Evolutionary conservation across 2,329 filamentous ascomycete species (phyloP), one percentile per base, ranked within the genome.

Genomic region (Talaromyces sp.): DNA sequence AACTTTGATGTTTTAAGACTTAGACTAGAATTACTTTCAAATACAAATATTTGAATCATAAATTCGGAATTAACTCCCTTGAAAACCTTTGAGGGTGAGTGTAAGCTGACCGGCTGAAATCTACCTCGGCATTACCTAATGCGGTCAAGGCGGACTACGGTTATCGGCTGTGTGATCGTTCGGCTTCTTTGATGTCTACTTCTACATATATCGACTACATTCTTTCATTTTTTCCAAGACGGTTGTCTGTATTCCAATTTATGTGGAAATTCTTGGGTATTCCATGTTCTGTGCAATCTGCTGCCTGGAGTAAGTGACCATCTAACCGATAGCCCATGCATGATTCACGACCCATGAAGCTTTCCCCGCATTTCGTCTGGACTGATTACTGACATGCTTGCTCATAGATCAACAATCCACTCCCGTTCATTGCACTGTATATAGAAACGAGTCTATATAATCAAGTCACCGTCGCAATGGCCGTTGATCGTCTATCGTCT

Each of bases 401-500:
- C 18, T 21, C 5, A 50, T 50, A 54, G 48, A 18, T n/a, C n/a
- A n/a, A n/a, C n/a, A n/a, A n/a, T n/a, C 28, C 28, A 28, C 31
- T 14, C 28, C 48, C 48, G 14, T 54, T 21, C 9, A 5, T 33
- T 33, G 31, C n/a, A 18, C 31, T 54, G n/a, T 23, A 37, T 37
- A 54, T 48, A 25, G n/a, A 14, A 5, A 1, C 21, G 44, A 28
- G 2, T 48, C 18, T 35, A 21, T 35, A 54, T 35, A 9, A 42
- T 14, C n/a, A 54, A 2, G 25, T 48, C 52, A 62, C 69, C 70
- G 25, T 48, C 52, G 60, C 69, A 70, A 95, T 93, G 91, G 89
- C 91, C 69, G 84, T 88, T 66, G 91, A 96, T 82, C 87, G 93
- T 79, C 87, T 98, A 69, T 89, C 86, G 72, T 93, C 90, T 68